Percentiles rank a stretch among this genome's conserved stretches.
Evolutionary conservation across 129 eudicot genomes (phyloP).

Genomic region (Lonicera japonica): DNA sequence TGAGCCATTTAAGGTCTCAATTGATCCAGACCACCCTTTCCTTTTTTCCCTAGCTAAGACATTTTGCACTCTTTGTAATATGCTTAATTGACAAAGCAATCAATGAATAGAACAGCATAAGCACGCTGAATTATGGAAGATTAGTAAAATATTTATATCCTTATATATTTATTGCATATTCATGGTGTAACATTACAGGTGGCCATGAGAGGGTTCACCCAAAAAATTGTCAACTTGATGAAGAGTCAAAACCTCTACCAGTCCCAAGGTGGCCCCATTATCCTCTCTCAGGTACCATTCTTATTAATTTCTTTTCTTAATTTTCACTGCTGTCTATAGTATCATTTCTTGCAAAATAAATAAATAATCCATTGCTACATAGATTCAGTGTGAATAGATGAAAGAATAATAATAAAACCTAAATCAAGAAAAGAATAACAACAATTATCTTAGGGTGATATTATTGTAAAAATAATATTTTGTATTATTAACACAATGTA

Average conservation of each 20-base stretch:
- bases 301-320: not conserved
- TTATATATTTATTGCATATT: not conserved
- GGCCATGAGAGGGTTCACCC: conserved; percentile 66
- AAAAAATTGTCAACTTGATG: conserved; percentile 65
- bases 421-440: too few species aligned
- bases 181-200: conserved; percentile 38
- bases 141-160: not conserved
- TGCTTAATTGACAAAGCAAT: not conserved
- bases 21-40: too few species aligned
- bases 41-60: not conserved
- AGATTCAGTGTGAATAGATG: too few species aligned
- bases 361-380: too few species aligned
- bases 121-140: not conserved
- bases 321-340: too few species aligned
- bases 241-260: conserved; percentile 60
- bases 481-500: too few species aligned
- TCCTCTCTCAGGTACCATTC: conserved; percentile 65
- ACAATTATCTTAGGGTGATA: too few species aligned
- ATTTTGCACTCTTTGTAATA: not conserved
- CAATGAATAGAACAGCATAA: not conserved
- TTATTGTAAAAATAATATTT: too few species aligned
- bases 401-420: too few species aligned
- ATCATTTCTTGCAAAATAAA: too few species aligned
- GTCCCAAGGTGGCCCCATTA: conserved; percentile 90
- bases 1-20: conserved; percentile 48